Evolutionary conservation across 1,284 basidiomycete genomes (phyloP).

Genomic region (Peniophora sp.): DNA sequence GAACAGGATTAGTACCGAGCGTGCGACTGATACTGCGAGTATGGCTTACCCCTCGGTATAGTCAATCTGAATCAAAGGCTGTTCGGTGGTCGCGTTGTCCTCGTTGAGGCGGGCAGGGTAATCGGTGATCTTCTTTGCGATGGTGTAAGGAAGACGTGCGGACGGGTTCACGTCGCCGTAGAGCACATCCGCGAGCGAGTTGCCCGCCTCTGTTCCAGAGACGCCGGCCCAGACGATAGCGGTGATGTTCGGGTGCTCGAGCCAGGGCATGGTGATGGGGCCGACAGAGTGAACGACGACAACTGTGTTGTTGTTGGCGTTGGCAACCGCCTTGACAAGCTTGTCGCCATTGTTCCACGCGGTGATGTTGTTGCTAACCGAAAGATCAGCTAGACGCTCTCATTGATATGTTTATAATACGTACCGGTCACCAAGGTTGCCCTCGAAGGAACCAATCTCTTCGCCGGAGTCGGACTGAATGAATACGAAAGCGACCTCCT

Average conservation of each 20-base stretch:
- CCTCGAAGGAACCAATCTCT: constrained; percentile 68
- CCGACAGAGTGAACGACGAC: constrained; percentile 79
- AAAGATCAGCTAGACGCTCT: neutral
- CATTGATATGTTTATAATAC: constrained; percentile 3
- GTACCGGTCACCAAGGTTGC: constrained; percentile 64
- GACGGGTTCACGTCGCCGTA: constrained; percentile 69
- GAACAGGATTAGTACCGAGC: too few relatives aligned
- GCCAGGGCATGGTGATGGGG: constrained; percentile 70
- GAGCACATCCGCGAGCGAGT: constrained; percentile 65
- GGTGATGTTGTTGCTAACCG: constrained; percentile 63
- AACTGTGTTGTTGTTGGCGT: constrained; percentile 69
- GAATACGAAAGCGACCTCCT: constrained; percentile 67
- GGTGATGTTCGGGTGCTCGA: constrained; percentile 71
- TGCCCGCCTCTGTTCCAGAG: constrained; percentile 74
- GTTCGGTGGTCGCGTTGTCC: constrained; percentile 37
- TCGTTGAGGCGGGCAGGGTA: constrained; percentile 43
- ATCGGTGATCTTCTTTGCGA: constrained; percentile 60
- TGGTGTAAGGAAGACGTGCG: constrained; percentile 75
- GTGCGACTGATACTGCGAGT: too few relatives aligned
- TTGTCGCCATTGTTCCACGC: constrained; percentile 74
- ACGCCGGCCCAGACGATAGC: constrained; percentile 63
- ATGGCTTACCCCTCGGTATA: constrained; percentile 58
- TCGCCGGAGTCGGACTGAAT: constrained; percentile 72
- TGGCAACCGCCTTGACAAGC: constrained; percentile 51
- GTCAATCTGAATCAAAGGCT: constrained; percentile 36